phyloP scores from a whole-genome alignment of 2,329 filamentous ascomycete genomes.

The Tolypocladium inflatum region DNA sequence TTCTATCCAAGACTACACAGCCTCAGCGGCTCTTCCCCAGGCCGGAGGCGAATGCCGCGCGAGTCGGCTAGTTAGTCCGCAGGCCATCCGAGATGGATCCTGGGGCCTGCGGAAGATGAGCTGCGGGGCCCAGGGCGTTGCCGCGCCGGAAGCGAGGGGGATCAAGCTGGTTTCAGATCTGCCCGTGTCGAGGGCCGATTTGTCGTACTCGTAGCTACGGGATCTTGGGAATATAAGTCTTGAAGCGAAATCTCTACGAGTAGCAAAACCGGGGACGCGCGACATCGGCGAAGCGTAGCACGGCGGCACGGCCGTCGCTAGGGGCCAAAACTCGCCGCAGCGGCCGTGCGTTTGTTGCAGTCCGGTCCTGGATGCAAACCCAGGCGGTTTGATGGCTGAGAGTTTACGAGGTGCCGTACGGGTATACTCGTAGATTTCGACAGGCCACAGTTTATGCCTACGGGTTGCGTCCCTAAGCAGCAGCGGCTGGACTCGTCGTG shows the following conservation, averaged over 20 bases:
- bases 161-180: background rate
- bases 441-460: too few species aligned
- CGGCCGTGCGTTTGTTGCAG: background rate
- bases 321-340: background rate
- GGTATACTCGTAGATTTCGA: too few species aligned
- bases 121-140: background rate
- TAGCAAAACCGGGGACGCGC: too few species aligned
- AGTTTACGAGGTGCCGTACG: background rate
- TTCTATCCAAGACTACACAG: background rate
- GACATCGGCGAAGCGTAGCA: background rate
- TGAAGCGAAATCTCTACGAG: too few species aligned
- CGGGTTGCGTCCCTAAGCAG: too few species aligned
- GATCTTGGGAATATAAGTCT: too few species aligned
- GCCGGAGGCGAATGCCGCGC: background rate
- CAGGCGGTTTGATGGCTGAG: background rate
- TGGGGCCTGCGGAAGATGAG: background rate
- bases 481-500: background rate
- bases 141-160: background rate
- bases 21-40: background rate
- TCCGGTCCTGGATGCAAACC: background rate
- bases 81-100: background rate
- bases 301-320: too few species aligned
- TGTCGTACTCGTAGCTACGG: too few species aligned
- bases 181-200: background rate
- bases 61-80: background rate